Conservation (phyloP, 768 basidiomycete genomes). For the Paxillus involutus region DNA sequence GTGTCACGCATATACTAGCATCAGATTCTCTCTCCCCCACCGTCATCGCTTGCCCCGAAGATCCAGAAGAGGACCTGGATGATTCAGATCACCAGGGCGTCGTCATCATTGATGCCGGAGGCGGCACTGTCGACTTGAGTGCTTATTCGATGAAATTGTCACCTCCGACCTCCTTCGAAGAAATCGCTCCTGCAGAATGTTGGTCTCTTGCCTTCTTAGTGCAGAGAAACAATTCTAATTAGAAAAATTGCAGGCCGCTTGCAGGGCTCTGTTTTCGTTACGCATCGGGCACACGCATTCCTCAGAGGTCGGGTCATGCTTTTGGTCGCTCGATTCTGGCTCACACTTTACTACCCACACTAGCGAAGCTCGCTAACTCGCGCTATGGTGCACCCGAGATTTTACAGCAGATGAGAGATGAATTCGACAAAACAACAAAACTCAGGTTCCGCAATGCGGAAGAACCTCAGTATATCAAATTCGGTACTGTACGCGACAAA, state of each 20-base stretch:
- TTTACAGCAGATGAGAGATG: conserved; percentile 29
- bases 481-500: conserved; percentile 35
- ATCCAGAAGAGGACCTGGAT: conserved; percentile 3
- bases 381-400: conserved; percentile 27
- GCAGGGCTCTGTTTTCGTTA: conserved; percentile 39
- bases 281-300: conserved; percentile 25
- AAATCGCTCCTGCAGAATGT: conserved; percentile 34
- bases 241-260: conserved; percentile 31
- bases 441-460: conserved; percentile 34
- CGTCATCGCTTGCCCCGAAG: conserved; percentile 6
- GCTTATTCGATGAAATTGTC: conserved; percentile 38
- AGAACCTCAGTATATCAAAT: conserved; percentile 36
- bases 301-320: conserved; percentile 29
- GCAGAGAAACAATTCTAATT: neutral
- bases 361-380: conserved; percentile 28
- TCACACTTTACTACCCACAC: neutral
- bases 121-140: conserved; percentile 41
- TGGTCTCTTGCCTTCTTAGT: neutral
- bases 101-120: conserved; percentile 50
- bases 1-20: conserved; percentile 42
- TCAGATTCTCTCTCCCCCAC: conserved; percentile 14
- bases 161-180: conserved; percentile 34
- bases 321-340: no score
- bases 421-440: conserved; percentile 38
- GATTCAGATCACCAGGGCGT: conserved; percentile 29